Conservation (phyloP, 108 stramenopile species). For the Aurantiochytrium sp. region DNA sequence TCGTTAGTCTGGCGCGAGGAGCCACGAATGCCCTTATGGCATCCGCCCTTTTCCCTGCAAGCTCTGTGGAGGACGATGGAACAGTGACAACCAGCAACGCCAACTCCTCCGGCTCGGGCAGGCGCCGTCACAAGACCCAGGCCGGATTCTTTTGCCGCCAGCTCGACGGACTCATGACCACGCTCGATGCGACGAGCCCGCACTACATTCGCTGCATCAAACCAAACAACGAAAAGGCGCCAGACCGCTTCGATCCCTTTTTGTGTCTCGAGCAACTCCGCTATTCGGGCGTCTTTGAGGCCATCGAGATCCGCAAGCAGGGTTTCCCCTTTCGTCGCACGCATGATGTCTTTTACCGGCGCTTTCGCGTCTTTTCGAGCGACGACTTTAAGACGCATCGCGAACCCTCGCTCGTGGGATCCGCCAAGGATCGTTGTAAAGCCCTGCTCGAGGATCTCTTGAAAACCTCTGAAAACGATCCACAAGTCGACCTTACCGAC, state of each 20-base stretch:
- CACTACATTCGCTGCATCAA: conserved; percentile 83
- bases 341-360: conserved; percentile 25
- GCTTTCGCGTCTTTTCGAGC: conserved; percentile 16
- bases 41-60: background rate
- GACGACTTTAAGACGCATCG: background rate
- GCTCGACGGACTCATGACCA: conserved; percentile 64
- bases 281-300: conserved; percentile 47
- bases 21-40: background rate
- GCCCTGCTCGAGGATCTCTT: background rate
- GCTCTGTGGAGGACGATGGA: background rate
- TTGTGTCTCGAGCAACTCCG: conserved; percentile 41
- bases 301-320: conserved; percentile 38
- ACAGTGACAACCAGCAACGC: background rate
- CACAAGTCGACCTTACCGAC: background rate
- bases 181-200: conserved; percentile 68
- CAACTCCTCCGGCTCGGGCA: background rate
- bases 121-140: conserved; percentile 24
- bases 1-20: conserved; percentile 6
- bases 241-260: conserved; percentile 64
- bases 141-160: conserved; percentile 55
- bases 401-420: background rate
- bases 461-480: background rate
- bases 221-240: conserved; percentile 47
- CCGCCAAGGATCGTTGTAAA: background rate
- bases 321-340: conserved; percentile 37